These are phyloP conservation scores for Paramecium tetraurelia DNA, from an alignment of 73 alveolate species.

Conservation along the genomic window DNA sequence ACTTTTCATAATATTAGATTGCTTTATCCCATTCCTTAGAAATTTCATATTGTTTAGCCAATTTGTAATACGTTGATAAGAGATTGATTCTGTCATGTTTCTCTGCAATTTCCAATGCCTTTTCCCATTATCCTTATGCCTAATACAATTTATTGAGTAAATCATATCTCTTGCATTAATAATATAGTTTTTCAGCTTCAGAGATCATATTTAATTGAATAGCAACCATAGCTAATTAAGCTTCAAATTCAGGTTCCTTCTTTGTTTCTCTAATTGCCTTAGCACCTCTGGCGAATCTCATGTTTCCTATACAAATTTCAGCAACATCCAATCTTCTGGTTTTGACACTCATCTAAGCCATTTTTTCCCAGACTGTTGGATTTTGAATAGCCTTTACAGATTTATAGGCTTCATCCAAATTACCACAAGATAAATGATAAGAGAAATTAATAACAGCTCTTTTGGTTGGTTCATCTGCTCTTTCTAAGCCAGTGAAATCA, in stretches of 20 bases:
- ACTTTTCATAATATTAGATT: constrained; percentile 79
- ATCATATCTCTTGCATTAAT: constrained; percentile 92
- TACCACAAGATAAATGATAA: constrained; percentile 91
- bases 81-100: constrained; percentile 92
- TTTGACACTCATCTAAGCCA: constrained; percentile 98
- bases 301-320: constrained; percentile 96
- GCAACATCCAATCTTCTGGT: constrained; percentile 97
- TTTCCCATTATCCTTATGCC: constrained; percentile 95
- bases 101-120: constrained; percentile 94
- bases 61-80: constrained; percentile 87
- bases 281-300: constrained; percentile 99
- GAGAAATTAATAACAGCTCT: constrained; percentile 93
- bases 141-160: constrained; percentile 86
- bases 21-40: constrained; percentile 88
- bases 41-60: constrained; percentile 92
- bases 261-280: constrained; percentile 97
- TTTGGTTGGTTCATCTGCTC: constrained; percentile 88
- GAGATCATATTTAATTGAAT: constrained; percentile 93
- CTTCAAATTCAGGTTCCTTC: constrained; percentile 94
- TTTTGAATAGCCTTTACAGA: constrained; percentile 92
- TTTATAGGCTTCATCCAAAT: constrained; percentile 98
- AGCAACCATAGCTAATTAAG: constrained; percentile 97
- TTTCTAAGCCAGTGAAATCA: constrained; percentile 93
- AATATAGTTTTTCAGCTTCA: constrained; percentile 94
- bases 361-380: constrained; percentile 95